Conservation (phyloP, 148 eudicot species). For the Rhododendron williamsianum region DNA sequence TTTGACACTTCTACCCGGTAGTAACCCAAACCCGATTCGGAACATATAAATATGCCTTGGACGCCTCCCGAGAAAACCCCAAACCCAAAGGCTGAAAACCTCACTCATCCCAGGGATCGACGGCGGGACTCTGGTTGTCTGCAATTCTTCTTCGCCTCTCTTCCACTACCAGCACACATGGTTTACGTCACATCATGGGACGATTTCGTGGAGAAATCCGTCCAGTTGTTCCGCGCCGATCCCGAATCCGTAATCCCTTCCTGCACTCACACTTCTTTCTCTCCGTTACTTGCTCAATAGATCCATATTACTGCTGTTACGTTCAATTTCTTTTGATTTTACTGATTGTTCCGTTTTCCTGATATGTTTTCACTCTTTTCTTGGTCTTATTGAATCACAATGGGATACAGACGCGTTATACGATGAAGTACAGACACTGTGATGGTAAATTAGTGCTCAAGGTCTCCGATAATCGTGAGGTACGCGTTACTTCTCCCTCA, state of each 20-base stretch:
- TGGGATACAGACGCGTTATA: slow-evolving; percentile 57
- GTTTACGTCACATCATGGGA: slow-evolving; percentile 72
- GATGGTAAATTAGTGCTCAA: slow-evolving; percentile 93
- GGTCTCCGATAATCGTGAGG: slow-evolving; percentile 88
- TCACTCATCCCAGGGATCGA: neutral
- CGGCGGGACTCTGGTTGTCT: neutral
- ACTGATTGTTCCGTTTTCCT: neutral
- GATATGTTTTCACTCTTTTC: neutral
- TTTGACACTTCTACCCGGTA: too few relatives aligned
- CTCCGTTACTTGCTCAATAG: neutral
- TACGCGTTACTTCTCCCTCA: slow-evolving; percentile 13
- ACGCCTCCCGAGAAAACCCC: neutral
- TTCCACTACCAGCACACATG: slow-evolving; percentile 3
- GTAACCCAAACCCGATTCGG: too few relatives aligned
- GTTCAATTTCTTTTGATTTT: too few relatives aligned
- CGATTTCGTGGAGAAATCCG: slow-evolving; percentile 72
- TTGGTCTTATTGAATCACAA: neutral
- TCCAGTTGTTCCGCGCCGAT: slow-evolving; percentile 65
- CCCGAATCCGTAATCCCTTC: slow-evolving; percentile 52
- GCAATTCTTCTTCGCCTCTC: neutral
- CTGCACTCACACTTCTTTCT: neutral
- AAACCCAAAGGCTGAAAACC: neutral
- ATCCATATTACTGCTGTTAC: neutral
- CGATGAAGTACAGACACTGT: slow-evolving; percentile 81
- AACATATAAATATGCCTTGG: neutral